A percentile compares a stretch with the other conserved stretches of the same genome.
These are phyloP conservation scores for Trametes sanguinea DNA, from an alignment of 768 basidiomycete genomes.

Conservation along the genomic window DNA sequence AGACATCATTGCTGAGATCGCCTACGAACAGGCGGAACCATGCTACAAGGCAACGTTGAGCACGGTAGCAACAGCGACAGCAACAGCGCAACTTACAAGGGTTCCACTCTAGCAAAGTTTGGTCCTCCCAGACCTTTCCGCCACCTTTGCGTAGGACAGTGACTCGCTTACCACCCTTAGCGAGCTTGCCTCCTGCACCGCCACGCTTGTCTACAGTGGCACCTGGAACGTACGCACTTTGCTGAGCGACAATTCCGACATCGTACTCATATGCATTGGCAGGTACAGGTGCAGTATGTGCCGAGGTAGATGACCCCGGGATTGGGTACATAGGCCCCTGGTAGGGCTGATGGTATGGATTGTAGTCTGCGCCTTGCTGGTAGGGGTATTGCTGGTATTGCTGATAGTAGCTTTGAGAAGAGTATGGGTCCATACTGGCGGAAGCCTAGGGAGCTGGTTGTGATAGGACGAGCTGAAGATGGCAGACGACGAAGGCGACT, in stretches of 20 bases:
- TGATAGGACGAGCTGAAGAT: neutral
- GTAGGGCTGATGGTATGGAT: slow-evolving; percentile 83
- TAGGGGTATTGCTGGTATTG: slow-evolving; percentile 37
- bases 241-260: slow-evolving; percentile 86
- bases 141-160: slow-evolving; percentile 95
- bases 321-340: slow-evolving; percentile 72
- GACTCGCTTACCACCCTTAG: slow-evolving; percentile 87
- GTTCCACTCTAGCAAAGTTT: slow-evolving; percentile 96
- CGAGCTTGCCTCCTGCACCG: slow-evolving; percentile 81
- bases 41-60: slow-evolving; percentile 45
- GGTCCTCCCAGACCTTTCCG: slow-evolving; percentile 98
- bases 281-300: slow-evolving; percentile 77
- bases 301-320: slow-evolving; percentile 60
- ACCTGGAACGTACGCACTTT: slow-evolving; percentile 90
- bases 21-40: slow-evolving; percentile 99
- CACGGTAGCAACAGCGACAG: slow-evolving; percentile 15
- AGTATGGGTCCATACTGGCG: slow-evolving; percentile 32
- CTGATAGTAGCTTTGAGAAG: slow-evolving; percentile 46
- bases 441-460: neutral
- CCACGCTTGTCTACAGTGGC: slow-evolving; percentile 89
- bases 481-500: neutral
- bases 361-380: slow-evolving; percentile 50
- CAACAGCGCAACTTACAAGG: slow-evolving; percentile 63
- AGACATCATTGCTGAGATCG: slow-evolving; percentile 97
- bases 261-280: slow-evolving; percentile 93